Percentiles rank a stretch among this genome's conserved stretches.
Evolutionary conservation across 331 rosid species (phyloP).

Genomic region (Acacia pycnantha): DNA sequence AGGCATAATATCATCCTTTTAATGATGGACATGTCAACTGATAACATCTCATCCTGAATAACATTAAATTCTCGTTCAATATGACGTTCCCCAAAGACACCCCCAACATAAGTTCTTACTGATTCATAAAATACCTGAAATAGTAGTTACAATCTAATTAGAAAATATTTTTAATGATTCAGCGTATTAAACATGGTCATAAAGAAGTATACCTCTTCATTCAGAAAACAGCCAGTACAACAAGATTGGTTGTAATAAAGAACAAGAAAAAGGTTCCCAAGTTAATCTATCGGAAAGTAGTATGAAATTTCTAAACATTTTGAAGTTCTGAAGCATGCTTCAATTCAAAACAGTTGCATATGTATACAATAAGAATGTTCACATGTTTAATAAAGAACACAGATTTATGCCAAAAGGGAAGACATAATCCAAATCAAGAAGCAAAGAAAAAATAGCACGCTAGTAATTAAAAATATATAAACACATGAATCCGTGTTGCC

Average conservation of each 20-base stretch:
- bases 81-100: constrained; percentile 43
- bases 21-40: constrained; percentile 21
- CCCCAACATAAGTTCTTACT: constrained; percentile 50
- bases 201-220: background rate
- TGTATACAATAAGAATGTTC: background rate
- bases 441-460: background rate
- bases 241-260: background rate
- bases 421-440: background rate
- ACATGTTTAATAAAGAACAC: background rate
- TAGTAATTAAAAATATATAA: background rate
- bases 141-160: constrained; percentile 8
- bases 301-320: background rate
- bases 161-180: background rate
- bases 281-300: background rate
- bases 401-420: background rate
- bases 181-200: background rate
- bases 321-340: background rate
- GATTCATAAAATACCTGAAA: constrained; percentile 71
- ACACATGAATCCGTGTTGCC: background rate
- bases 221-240: background rate
- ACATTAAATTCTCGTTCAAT: constrained; percentile 33
- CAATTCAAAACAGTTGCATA: background rate
- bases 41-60: constrained; percentile 39
- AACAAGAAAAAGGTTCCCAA: background rate
- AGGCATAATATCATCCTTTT: constrained; percentile 43